Conservation (phyloP, 2,329 filamentous ascomycete species). For the Stachybotrys echinatus region DNA sequence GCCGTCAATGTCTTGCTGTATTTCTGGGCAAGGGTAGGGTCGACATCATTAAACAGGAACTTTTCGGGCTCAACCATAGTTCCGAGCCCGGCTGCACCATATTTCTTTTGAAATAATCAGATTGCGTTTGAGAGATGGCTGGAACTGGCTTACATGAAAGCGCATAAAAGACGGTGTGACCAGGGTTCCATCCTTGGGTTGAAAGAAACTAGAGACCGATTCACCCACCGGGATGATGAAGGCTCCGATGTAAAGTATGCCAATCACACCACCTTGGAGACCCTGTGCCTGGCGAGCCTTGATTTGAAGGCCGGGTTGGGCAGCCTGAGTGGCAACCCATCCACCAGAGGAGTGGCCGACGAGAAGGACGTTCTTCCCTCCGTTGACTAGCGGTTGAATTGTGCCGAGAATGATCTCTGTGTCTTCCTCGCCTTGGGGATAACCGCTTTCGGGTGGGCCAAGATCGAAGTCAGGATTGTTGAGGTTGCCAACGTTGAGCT, state of each 20-base stretch:
- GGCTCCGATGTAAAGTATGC: neutral
- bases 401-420: neutral
- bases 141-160: neutral
- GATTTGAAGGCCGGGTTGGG: neutral
- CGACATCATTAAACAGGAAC: conserved; percentile 1
- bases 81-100: neutral
- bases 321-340: neutral
- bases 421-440: neutral
- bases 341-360: neutral
- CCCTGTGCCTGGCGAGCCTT: neutral
- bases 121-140: neutral
- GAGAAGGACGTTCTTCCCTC: neutral
- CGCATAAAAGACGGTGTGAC: neutral
- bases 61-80: conserved; percentile 1
- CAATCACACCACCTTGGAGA: neutral
- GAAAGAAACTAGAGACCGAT: neutral
- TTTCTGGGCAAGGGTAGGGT: neutral
- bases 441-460: neutral
- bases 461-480: neutral
- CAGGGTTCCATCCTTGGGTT: neutral
- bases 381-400: neutral
- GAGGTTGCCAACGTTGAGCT: neutral
- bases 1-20: neutral
- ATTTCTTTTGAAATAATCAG: neutral
- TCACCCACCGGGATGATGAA: neutral